Evolutionary conservation across 2,329 filamentous ascomycete genomes (phyloP).

Genomic region (Emericellopsis cladophorae): DNA sequence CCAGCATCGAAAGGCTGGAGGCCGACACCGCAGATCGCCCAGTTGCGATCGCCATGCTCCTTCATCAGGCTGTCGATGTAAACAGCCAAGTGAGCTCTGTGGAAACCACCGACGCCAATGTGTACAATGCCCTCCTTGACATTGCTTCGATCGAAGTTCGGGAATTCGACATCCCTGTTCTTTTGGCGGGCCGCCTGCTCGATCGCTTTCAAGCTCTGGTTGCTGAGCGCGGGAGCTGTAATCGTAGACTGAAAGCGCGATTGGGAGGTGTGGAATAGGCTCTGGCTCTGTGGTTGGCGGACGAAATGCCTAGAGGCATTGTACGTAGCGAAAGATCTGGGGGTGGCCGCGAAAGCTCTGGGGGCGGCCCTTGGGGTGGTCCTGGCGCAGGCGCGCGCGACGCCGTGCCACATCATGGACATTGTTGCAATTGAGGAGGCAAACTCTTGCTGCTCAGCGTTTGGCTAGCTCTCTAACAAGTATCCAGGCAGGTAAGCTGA

Average conservation of each 20-base stretch:
- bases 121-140: conserved; percentile 42
- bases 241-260: background rate
- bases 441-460: too few relatives aligned
- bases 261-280: background rate
- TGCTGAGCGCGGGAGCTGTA: background rate
- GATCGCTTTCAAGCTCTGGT: background rate
- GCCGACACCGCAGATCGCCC: conserved; percentile 38
- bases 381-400: too few relatives aligned
- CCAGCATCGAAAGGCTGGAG: conserved; percentile 33
- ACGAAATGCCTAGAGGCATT: too few relatives aligned
- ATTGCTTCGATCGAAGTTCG: conserved; percentile 27
- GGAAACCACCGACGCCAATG: conserved; percentile 40
- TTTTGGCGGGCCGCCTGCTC: background rate
- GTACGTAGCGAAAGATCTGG: too few relatives aligned
- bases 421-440: too few relatives aligned
- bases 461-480: too few relatives aligned
- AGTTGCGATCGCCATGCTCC: conserved; percentile 29
- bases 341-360: too few relatives aligned
- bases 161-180: conserved; percentile 13
- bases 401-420: too few relatives aligned
- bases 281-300: too few relatives aligned
- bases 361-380: too few relatives aligned
- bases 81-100: conserved; percentile 38
- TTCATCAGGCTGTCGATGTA: conserved; percentile 35
- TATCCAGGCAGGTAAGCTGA: too few relatives aligned